Evolutionary conservation across 257 asterid species (phyloP).

Genomic region (Capsicum pubescens): DNA sequence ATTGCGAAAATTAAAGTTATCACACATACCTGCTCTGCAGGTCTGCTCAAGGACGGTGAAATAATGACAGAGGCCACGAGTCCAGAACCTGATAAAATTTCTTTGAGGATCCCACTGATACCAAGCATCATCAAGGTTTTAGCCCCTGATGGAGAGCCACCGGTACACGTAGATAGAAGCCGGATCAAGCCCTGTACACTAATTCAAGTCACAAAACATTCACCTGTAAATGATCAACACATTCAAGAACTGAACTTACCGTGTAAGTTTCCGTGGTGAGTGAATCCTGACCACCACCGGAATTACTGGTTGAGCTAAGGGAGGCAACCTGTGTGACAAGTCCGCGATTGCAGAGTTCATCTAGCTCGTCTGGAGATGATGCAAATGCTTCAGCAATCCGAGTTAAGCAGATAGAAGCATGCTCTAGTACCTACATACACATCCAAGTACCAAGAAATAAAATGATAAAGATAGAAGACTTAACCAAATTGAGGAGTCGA

Average conservation of each 20-base stretch:
- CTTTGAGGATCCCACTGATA: conserved; percentile 92
- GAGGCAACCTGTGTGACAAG: conserved; percentile 91
- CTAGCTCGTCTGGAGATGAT: conserved; percentile 89
- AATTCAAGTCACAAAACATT: conserved; percentile 39
- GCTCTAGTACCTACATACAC: conserved; percentile 75
- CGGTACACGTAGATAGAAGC: conserved; percentile 89
- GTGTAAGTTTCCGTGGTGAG: conserved; percentile 92
- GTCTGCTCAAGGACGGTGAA: conserved; percentile 92
- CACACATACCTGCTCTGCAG: conserved; percentile 86
- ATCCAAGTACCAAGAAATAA: conserved; percentile 25
- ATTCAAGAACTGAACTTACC: conserved; percentile 46
- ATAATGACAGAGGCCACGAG: conserved; percentile 62
- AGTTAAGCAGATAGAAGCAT: conserved; percentile 94
- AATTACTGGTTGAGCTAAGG: conserved; percentile 77
- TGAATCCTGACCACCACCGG: conserved; percentile 94
- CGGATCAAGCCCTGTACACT: conserved; percentile 85
- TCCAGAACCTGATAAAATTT: conserved; percentile 51
- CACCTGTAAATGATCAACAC: conserved; percentile 21
- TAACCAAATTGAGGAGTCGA: background rate
- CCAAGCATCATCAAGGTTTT: conserved; percentile 88
- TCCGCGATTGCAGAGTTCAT: conserved; percentile 93
- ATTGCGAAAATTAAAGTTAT: background rate
- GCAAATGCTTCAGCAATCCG: conserved; percentile 99
- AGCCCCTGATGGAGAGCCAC: conserved; percentile 87
- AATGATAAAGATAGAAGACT: background rate